phyloP scores from a whole-genome alignment of 805 yeast genomes.

The Starmerella scarabaei region DNA sequence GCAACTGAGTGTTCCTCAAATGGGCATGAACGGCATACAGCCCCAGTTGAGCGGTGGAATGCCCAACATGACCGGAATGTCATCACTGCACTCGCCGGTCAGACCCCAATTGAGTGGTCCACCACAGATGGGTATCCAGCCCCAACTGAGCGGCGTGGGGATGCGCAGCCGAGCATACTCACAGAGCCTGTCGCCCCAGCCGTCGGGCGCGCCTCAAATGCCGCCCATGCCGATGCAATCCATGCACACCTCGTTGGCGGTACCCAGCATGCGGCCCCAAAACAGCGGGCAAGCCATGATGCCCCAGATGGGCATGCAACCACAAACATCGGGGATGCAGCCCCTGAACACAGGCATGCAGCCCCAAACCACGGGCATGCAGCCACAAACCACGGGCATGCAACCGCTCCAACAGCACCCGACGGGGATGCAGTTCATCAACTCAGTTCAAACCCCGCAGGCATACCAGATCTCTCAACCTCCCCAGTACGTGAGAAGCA shows the following conservation, averaged over 20 bases:
- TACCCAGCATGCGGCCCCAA: conserved; percentile 4
- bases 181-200: background rate
- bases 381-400: background rate
- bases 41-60: conserved; percentile 1
- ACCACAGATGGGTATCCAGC: conserved; percentile 3
- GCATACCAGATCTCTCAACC: conserved; percentile 9
- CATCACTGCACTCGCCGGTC: background rate
- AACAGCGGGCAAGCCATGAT: no score
- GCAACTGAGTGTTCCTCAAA: background rate
- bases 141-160: conserved; percentile 1
- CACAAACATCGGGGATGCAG: background rate
- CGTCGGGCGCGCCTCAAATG: background rate
- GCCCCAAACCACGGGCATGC: background rate
- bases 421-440: conserved; percentile 17
- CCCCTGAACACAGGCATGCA: background rate
- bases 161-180: background rate
- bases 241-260: background rate
- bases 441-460: conserved; percentile 10
- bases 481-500: conserved; percentile 8
- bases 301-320: conserved; percentile 13
- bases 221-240: background rate
- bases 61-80: background rate
- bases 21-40: background rate
- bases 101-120: background rate
- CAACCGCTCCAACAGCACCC: conserved; percentile 5